These are phyloP conservation scores for Tubosaeta sp. DNA, from an alignment of 768 basidiomycete species.

Conservation along the genomic window DNA sequence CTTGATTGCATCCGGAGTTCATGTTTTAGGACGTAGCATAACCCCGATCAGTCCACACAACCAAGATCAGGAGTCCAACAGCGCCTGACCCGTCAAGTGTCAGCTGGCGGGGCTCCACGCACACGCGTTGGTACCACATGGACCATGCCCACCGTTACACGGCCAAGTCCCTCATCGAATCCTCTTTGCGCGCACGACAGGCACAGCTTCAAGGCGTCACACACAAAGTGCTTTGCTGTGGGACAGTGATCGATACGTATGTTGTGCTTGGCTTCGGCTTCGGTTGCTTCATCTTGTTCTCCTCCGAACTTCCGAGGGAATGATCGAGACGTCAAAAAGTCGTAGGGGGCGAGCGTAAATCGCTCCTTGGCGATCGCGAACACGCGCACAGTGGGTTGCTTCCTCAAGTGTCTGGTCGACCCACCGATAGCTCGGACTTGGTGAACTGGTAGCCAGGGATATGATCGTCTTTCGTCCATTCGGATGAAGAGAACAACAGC, in stretches of 20 bases:
- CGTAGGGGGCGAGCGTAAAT: background rate
- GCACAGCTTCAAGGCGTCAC: conserved; percentile 9
- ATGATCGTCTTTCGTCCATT: background rate
- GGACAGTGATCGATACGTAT: conserved; percentile 7
- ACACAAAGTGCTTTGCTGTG: background rate
- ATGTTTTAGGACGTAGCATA: background rate
- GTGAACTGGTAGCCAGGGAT: background rate
- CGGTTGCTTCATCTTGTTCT: background rate
- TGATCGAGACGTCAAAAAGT: background rate
- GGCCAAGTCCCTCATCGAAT: background rate
- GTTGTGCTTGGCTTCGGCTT: background rate
- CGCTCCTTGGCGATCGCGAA: background rate
- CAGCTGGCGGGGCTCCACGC: background rate
- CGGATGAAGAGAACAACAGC: background rate
- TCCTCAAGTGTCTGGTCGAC: background rate
- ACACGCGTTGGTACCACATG: conserved; percentile 12
- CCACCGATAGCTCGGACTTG: no score
- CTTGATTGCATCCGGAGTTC: background rate
- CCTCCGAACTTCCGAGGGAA: conserved; percentile 21
- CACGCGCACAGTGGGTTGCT: background rate
- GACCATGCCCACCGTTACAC: background rate
- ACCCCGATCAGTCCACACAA: conserved; percentile 1
- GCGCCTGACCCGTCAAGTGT: conserved; percentile 1
- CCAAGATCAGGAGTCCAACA: conserved; percentile 1
- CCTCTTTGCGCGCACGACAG: background rate